Evolutionary conservation across 169 alveolate genomes (phyloP), one percentile per base, ranked within the genome.

Genomic region (Cryptosporidium sp.): DNA sequence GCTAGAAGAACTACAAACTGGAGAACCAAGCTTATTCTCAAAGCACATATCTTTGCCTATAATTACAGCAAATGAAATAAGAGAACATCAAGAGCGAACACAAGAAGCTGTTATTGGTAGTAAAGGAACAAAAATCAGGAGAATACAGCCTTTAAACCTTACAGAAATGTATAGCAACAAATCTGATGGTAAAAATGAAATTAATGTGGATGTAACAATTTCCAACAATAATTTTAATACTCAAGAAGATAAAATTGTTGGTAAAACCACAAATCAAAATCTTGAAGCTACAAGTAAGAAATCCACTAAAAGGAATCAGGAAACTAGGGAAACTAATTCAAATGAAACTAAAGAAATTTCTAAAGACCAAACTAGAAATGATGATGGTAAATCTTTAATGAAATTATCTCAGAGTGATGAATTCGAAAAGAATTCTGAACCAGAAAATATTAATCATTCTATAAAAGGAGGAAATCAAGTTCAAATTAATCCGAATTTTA

Each of bases 131-230:
- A 80, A 80, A 41, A 80, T 80, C 4, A 37, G 89, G 21, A 61
- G 75, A 65, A 80, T 80, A 62, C 73, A 80, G n/a, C 89, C 89
- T 5, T 21, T 80, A 31, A 80, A 80, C 50, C 70, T 80, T 58
- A 61, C 89, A 16, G 68, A 61, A 16, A 62, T 80, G 37, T 31
- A 33, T 14, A 39, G n/a, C 23, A 37, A 48, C 0, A n/a, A 65
- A n/a, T 31, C 71, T 31, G 50, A 55, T 8, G 37, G 35, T 2
- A 21, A 73, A 3, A 73, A 73, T 70, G 68, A 41, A 33, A n/a
- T 7, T 26, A 51, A 26, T 12, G 12, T 6, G 4, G 9, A n/a
- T 21, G n/a, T 5, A 23, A 48, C 67, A 29, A 14, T 10, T 14
- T 18, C 41, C 2, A 70, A 9, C 48, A 26, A 6, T 26, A 26